phyloP scores from a whole-genome alignment of 768 basidiomycete species.

The Tylopilus felleus region DNA sequence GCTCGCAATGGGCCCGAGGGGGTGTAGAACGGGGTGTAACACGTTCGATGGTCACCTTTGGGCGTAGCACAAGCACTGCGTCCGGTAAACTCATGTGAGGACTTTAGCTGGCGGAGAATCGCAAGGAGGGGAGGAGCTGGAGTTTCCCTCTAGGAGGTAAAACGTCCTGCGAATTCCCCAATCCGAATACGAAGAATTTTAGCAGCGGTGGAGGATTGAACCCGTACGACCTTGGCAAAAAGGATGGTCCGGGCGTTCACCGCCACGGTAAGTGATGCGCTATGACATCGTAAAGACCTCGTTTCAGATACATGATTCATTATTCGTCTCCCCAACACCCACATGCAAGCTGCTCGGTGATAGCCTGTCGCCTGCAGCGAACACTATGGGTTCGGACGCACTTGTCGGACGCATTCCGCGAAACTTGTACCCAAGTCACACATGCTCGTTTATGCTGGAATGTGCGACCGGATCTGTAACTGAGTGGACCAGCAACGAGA shows the following conservation, averaged over 20 bases:
- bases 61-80: no score
- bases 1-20: no score
- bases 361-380: constrained; percentile 35
- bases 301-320: constrained; percentile 50
- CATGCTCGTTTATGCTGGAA: constrained; percentile 66
- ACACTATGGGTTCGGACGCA: constrained; percentile 36
- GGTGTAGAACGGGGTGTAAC: no score
- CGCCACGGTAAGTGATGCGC: constrained; percentile 68
- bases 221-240: no score
- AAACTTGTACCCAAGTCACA: constrained; percentile 37
- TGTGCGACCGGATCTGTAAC: constrained; percentile 73
- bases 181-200: no score
- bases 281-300: neutral
- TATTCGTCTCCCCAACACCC: constrained; percentile 58
- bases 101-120: no score
- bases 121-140: no score
- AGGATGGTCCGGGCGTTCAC: constrained; percentile 43
- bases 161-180: no score
- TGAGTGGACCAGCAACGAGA: constrained; percentile 49
- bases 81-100: no score
- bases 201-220: no score
- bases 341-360: constrained; percentile 58
- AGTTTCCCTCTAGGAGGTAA: no score
- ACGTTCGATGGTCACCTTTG: no score
- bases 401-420: constrained; percentile 46